Conservation (phyloP, 345 rosid genomes). For the Gossypium arboreum region DNA sequence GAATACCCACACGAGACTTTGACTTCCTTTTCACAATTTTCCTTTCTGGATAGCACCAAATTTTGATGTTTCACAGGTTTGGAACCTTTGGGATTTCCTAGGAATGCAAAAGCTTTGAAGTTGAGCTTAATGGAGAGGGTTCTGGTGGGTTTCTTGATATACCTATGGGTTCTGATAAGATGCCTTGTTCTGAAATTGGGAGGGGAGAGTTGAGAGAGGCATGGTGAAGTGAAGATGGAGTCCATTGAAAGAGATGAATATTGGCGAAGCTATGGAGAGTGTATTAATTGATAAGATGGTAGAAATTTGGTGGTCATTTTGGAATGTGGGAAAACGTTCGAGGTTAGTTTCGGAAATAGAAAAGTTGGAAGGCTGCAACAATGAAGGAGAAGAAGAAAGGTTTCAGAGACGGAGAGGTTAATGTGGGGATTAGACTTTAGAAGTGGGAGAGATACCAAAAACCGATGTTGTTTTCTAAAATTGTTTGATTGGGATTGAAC, state of each 20-base stretch:
- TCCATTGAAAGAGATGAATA: slow-evolving; percentile 34
- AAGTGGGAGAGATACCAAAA: not conserved
- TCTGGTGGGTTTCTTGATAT: slow-evolving; percentile 13
- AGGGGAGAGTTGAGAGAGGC: slow-evolving; percentile 32
- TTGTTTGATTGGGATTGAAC: not conserved
- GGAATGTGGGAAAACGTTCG: not conserved
- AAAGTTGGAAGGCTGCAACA: not conserved
- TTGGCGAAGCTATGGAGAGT: not conserved
- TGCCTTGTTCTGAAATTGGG: slow-evolving; percentile 27
- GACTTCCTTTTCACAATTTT: slow-evolving; percentile 22
- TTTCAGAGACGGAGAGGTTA: slow-evolving; percentile 3
- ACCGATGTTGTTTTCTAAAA: not conserved
- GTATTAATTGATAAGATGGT: slow-evolving; percentile 1
- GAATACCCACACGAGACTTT: slow-evolving; percentile 21
- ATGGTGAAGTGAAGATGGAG: slow-evolving; percentile 37
- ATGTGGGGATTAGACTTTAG: not conserved
- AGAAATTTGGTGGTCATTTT: slow-evolving; percentile 12
- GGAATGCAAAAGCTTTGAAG: slow-evolving; percentile 22
- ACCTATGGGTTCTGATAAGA: slow-evolving; percentile 23
- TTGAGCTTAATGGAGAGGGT: slow-evolving; percentile 23
- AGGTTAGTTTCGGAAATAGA: not conserved
- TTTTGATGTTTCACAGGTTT: slow-evolving; percentile 9
- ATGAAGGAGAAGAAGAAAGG: not conserved
- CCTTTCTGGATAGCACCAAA: slow-evolving; percentile 18
- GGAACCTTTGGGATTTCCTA: slow-evolving; percentile 20